These are phyloP conservation scores for Crithidia thermophila DNA, from an alignment of 208 protist species.

Conservation along the genomic window DNA sequence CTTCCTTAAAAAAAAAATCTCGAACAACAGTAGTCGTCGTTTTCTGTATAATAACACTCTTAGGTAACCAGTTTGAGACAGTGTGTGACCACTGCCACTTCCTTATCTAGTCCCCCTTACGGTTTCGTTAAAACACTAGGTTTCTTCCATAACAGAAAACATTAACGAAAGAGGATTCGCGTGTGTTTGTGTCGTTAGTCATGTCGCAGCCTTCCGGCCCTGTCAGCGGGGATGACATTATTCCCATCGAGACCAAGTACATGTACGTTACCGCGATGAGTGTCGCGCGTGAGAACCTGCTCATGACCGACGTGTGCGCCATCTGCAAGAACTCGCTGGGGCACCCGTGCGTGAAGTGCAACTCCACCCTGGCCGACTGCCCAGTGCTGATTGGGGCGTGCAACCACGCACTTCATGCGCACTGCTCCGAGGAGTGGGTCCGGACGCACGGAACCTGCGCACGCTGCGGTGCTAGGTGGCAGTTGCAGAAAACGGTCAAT, in stretches of 20 bases:
- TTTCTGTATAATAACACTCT: no score
- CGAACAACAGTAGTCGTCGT: no score
- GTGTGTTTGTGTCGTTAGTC: no score
- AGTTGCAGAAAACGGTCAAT: slow-evolving; percentile 2
- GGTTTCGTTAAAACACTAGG: no score
- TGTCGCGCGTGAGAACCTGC: slow-evolving; percentile 24
- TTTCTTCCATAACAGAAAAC: no score
- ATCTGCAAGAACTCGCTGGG: slow-evolving; percentile 34
- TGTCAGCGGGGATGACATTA: slow-evolving; percentile 13
- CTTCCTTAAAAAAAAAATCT: no score
- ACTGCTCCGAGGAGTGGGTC: slow-evolving; percentile 54
- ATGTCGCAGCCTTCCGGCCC: slow-evolving; percentile 9
- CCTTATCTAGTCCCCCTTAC: no score
- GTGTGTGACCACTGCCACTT: no score
- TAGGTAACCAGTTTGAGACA: no score
- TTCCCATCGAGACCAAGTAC: slow-evolving; percentile 39
- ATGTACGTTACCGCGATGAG: slow-evolving; percentile 28
- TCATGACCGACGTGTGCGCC: slow-evolving; percentile 30
- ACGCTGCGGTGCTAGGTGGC: slow-evolving; percentile 26
- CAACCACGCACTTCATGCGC: slow-evolving; percentile 50
- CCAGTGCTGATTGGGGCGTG: slow-evolving; percentile 41
- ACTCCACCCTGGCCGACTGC: slow-evolving; percentile 24
- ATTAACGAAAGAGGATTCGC: not conserved
- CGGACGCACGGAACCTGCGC: slow-evolving; percentile 29
- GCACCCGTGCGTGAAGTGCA: slow-evolving; percentile 34